phyloP scores from a whole-genome alignment of 1,284 basidiomycete species.

The Puccinia novopanici region DNA sequence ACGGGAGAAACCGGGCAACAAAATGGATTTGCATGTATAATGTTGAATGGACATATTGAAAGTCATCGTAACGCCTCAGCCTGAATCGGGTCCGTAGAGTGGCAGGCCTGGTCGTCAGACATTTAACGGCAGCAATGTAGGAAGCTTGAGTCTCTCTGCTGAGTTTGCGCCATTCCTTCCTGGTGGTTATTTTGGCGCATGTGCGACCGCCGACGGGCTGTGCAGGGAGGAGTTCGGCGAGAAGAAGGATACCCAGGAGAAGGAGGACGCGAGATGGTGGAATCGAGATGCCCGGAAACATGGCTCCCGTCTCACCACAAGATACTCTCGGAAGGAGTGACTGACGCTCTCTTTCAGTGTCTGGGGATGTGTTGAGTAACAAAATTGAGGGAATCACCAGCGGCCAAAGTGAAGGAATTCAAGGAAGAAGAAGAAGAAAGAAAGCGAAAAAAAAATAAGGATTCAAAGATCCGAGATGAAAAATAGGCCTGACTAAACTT shows the following conservation, averaged over 20 bases:
- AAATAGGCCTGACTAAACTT: no score
- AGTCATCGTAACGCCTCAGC: slow-evolving; percentile 39
- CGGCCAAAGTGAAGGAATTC: no score
- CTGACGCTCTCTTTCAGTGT: no score
- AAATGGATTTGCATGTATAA: slow-evolving; percentile 35
- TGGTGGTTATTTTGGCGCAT: slow-evolving; percentile 22
- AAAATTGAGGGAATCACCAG: neutral
- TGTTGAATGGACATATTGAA: slow-evolving; percentile 46
- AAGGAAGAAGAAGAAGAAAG: no score
- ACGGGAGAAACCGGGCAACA: slow-evolving; percentile 40
- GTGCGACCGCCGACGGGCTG: slow-evolving; percentile 17
- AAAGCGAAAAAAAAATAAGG: no score
- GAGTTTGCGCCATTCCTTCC: slow-evolving; percentile 43
- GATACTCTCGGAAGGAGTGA: neutral
- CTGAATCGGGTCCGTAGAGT: slow-evolving; percentile 18
- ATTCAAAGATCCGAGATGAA: no score
- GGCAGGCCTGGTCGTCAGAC: slow-evolving; percentile 33
- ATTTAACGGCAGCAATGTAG: slow-evolving; percentile 48
- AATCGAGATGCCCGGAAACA: slow-evolving; percentile 24
- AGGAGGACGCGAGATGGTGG: neutral
- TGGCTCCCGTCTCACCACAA: neutral
- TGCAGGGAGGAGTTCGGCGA: slow-evolving; percentile 13
- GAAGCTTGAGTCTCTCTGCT: slow-evolving; percentile 31
- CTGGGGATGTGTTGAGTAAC: neutral
- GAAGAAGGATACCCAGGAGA: neutral